These are phyloP conservation scores for Collybia sp. DNA, from an alignment of 768 basidiomycete species.

Conservation along the genomic window DNA sequence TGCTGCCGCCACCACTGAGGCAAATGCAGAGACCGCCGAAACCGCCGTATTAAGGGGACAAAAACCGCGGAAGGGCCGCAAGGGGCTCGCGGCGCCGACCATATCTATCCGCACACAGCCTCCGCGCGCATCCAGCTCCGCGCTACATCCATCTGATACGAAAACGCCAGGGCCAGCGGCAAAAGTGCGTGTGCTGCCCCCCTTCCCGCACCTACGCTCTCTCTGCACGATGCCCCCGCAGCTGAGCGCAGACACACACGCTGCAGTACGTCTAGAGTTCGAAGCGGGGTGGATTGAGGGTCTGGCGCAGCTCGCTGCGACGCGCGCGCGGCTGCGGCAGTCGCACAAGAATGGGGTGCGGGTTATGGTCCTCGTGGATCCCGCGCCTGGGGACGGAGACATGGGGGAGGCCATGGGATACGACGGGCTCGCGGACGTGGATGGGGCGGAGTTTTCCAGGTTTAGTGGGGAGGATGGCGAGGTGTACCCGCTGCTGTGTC, in stretches of 20 bases:
- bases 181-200: slow-evolving; percentile 56
- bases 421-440: slow-evolving; percentile 32
- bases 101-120: slow-evolving; percentile 47
- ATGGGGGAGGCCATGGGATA: slow-evolving; percentile 24
- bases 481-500: not conserved
- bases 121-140: slow-evolving; percentile 6
- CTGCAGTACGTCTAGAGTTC: slow-evolving; percentile 45
- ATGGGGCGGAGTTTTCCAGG: slow-evolving; percentile 23
- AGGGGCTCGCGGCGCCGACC: slow-evolving; percentile 61
- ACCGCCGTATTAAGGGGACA: slow-evolving; percentile 1
- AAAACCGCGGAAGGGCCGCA: slow-evolving; percentile 44
- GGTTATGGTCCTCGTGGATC: slow-evolving; percentile 35
- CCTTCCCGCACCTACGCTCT: slow-evolving; percentile 41
- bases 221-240: slow-evolving; percentile 38
- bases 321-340: slow-evolving; percentile 37
- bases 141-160: slow-evolving; percentile 7
- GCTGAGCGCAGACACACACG: slow-evolving; percentile 26
- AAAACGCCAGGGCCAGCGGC: slow-evolving; percentile 7
- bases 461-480: slow-evolving; percentile 6
- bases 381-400: slow-evolving; percentile 14
- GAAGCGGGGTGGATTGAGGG: slow-evolving; percentile 62
- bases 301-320: slow-evolving; percentile 44
- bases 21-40: slow-evolving; percentile 2
- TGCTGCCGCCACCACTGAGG: too few relatives aligned
- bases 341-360: slow-evolving; percentile 43